Evolutionary conservation across 805 yeast genomes (phyloP), one percentile per base, ranked within the genome.

Genomic region (Spencermartinsiella europaea): DNA sequence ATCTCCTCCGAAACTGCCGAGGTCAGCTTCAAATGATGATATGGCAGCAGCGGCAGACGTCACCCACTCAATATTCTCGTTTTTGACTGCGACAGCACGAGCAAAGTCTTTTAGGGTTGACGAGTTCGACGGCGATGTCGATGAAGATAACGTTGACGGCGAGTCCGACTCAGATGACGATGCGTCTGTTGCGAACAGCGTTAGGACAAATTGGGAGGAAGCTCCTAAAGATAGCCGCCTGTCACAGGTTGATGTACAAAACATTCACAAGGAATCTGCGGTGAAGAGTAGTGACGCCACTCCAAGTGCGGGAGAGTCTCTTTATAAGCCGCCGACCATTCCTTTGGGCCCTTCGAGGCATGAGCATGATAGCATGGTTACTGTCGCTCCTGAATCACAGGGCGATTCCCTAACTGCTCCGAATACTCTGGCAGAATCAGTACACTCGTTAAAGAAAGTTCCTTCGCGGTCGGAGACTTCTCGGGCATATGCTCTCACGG

Each of bases 1-100:
- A 12, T 12, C 7, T 7, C 12, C 38, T 15, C n/a, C 17, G 38
- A 5, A 37, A 10, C 17, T 16, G 21, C 40, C 40, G 5, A 17
- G 40, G 27, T 48, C 54, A 19, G 34, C 47, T 12, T 51, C 57
- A 7, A 48, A 48, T 21, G 59, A 50, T 28, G 31, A 49, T 31
- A 34, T 48, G 10, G 60, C 65, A 15, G 72, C 69, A 1, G 59
- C 57, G 21, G 67, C 69, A 12, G 72, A 69, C 37, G 72, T 74
- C 62, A 75, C 79, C 15, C 71, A 70, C 53, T 75, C 80, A 37
- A 71, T 80, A 53, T 80, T 76, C 2, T 75, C 78, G 0, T 57
- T 77, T 43, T 64, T 80, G 46, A 77, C 84, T 0, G 73, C 83
- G 0, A 80, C 83, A 0, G 75, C 80, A 51, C 71, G 76, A 48